Evolutionary conservation across 148 eudicot species (phyloP), one percentile per base, ranked within the genome.

Genomic region (Camellia sinensis): DNA sequence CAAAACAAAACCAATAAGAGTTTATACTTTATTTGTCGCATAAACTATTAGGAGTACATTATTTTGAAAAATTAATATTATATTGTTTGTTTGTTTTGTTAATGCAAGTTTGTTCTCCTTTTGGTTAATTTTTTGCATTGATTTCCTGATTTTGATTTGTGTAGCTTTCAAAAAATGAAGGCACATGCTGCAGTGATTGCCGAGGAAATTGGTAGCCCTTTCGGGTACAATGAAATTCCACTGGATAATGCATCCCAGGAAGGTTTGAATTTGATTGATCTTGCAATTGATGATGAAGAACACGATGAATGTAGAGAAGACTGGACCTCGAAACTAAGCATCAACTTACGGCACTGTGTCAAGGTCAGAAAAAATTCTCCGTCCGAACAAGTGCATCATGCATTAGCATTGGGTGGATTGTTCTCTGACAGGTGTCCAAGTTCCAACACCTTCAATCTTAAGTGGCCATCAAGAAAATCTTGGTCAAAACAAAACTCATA

Each of bases 121-220:
- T 48, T 12, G 2, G 11, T 72, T 66, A 63, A 9, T 40, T 22
- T 1, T 68, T 65, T 54, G 11, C 40, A 62, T 7, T 65, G 53
- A 79, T 45, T 61, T 73, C 53, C 46, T 54, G 21, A 53, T 72
- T 53, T 87, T 12, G 56, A 53, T 71, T 71, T 54, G 79, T 83
- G 81, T 76, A 96, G 99, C 82, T 93, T 89, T 70, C 90, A 88
- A 79, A 96, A 91, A 87, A 88, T 93, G 72, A 91, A 89, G 85
- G 89, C 89, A 69, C 93, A 91, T 78, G 95, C 92, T 75, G 83
- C 82, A 56, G 86, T 81, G 48, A 77, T 94, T 76, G 89, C 95
- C 19, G 97, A 93, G 82, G 97, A 94, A 80, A 87, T 91, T 71
- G 83, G 85, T 63, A 76, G 64, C 62, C 71, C 87, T 60, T 96